A percentile compares a stretch with the other conserved stretches of the same genome.
Evolutionary conservation across 192 early-diverging fungal genomes (phyloP).

Genomic region (Coemansia furcata): DNA sequence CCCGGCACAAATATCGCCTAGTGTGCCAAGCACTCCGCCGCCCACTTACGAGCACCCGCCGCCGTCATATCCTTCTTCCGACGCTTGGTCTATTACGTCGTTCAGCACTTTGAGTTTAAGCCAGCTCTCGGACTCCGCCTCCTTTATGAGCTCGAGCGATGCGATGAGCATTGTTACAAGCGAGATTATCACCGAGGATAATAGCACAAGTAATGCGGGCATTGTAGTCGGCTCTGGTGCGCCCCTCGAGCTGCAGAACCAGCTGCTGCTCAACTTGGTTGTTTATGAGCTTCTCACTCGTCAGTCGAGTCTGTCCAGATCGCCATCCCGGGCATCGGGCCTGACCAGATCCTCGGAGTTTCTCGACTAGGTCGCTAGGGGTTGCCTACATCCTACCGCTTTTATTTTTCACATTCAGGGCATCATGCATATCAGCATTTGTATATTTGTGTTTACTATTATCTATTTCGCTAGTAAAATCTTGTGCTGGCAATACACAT

Average conservation of each 20-base stretch:
- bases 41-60: constrained; percentile 49
- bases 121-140: constrained; percentile 8
- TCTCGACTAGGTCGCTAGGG: not conserved
- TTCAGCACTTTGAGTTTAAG: constrained; percentile 28
- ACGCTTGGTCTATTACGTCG: constrained; percentile 22
- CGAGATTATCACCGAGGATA: constrained; percentile 14
- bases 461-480: not conserved
- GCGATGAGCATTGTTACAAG: constrained; percentile 22
- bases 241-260: constrained; percentile 30
- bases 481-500: not conserved
- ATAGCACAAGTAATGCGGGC: not conserved
- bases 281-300: constrained; percentile 47
- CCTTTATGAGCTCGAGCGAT: constrained; percentile 16
- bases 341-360: constrained; percentile 13
- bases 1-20: constrained; percentile 31
- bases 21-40: constrained; percentile 49
- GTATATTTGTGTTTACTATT: constrained; percentile 4
- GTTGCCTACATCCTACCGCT: not conserved
- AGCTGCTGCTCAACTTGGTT: constrained; percentile 34
- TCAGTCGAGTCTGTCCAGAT: constrained; percentile 33
- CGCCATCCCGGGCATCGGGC: constrained; percentile 31
- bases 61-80: constrained; percentile 42
- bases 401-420: not conserved
- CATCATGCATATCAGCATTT: constrained; percentile 1
- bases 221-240: not conserved